Percentiles rank a stretch among this genome's conserved stretches.
Evolutionary conservation across 2,329 filamentous ascomycete species (phyloP).

Genomic region (Ceratocystis huliohia): DNA sequence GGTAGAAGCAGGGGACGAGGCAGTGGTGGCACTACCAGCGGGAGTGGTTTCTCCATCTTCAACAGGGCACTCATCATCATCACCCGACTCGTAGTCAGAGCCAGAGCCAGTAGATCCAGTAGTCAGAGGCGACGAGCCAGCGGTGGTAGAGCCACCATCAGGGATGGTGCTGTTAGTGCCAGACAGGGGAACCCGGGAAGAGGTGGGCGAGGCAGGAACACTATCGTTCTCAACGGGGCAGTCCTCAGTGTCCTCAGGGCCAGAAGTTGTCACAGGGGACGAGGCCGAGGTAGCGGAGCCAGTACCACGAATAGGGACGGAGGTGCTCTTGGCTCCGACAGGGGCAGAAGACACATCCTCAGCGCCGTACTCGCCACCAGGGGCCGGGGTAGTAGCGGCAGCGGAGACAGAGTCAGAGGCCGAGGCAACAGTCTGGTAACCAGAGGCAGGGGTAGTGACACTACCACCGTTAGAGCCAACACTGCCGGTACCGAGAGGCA

Average conservation of each 20-base stretch:
- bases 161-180: not conserved
- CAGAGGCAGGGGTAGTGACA: not conserved
- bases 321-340: not conserved
- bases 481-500: not conserved
- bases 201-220: not conserved
- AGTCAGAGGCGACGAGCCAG: not conserved
- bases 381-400: not conserved
- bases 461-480: not conserved
- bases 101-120: not conserved
- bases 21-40: conserved; percentile 1
- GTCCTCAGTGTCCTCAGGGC: not conserved
- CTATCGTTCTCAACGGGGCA: conserved; percentile 14
- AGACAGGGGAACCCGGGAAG: not conserved
- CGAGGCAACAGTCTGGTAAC: not conserved
- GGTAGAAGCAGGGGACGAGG: conserved; percentile 1
- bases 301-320: not conserved
- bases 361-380: not conserved
- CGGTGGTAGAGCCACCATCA: not conserved
- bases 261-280: not conserved
- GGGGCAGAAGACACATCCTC: not conserved
- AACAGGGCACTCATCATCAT: conserved; percentile 14
- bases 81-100: conserved; percentile 1
- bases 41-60: not conserved
- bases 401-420: not conserved
- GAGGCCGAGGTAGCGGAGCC: conserved; percentile 9